Evolutionary conservation across 495 filamentous ascomycete genomes (phyloP), one percentile per base, ranked within the genome.

Genomic region (Cercophora samala): DNA sequence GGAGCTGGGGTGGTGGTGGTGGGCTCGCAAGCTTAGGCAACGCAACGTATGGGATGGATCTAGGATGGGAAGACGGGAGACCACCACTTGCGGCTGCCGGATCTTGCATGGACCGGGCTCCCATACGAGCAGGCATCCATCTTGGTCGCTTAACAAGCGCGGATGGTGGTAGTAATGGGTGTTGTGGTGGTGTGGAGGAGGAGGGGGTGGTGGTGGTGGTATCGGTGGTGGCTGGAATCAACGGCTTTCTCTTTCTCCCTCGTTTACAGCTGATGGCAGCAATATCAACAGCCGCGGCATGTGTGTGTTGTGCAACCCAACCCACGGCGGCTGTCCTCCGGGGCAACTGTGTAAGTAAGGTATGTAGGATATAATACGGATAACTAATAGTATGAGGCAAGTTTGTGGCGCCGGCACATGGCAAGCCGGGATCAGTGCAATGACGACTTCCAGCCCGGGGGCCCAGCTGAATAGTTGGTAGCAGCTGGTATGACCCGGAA

Each of bases 91-190:
- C 56, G 63, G 52, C 22, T 9, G 26, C 17, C n/a, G 63, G 29
- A 58, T 59, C 63, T 59, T 24, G 67, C 67, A 29, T 66, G 63
- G 53, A 25, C 63, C n/a, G 59, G 53, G 22, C 58, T 53, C 59
- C 63, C 53, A 65, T 59, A 66, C 60, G n/a, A 54, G 62, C 60
- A 63, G 58, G 67, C 67, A 69, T 26, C 63, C 66, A 68, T 65
- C 24, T 58, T 46, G 32, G 42, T 65, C 67, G 58, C 56, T 51
- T 58, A 21, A 23, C 32, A 15, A 46, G 5, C 29, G 21, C 37
- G 37, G 37, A 46, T 15, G 21, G 63, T 19, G 64, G 55, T 15
- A 24, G 51, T 22, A 60, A 42, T 19, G 23, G 53, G 19, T 66
- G 64, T 29, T 29, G 26, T 8, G 26, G 26, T 29, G 26, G 26